A percentile compares a stretch with the other conserved stretches of the same genome.
phyloP scores from a whole-genome alignment of 2,329 filamentous ascomycete species.

The Lasiodiplodia gonubiensis region DNA sequence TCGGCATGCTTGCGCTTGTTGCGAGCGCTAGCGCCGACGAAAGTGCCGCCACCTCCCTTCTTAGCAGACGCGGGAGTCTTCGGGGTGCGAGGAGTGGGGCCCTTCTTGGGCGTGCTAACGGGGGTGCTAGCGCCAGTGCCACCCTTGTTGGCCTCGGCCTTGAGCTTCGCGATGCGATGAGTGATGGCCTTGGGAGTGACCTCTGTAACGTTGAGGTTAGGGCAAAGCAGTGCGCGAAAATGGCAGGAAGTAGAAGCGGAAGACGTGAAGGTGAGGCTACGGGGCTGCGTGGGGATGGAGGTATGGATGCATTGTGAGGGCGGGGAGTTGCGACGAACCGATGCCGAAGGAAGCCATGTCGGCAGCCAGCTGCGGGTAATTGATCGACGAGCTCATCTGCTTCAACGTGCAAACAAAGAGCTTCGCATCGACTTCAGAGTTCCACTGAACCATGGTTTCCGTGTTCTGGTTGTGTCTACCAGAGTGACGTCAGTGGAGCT shows the following conservation, averaged over 20 bases:
- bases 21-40: no score
- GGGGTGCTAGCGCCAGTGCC: neutral
- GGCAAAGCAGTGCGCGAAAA: neutral
- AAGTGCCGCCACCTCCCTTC: neutral
- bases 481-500: no score
- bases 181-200: slow-evolving; percentile 30
- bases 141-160: neutral
- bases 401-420: neutral
- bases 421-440: slow-evolving; percentile 21
- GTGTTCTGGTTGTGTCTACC: neutral
- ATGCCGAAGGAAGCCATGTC: slow-evolving; percentile 29
- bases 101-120: neutral
- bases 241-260: neutral
- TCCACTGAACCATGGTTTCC: slow-evolving; percentile 23
- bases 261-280: neutral
- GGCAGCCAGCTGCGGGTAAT: slow-evolving; percentile 26
- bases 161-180: slow-evolving; percentile 30
- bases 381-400: slow-evolving; percentile 23
- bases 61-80: neutral
- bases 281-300: neutral
- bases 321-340: neutral
- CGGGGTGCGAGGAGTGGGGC: neutral
- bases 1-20: neutral
- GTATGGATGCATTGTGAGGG: neutral
- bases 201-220: slow-evolving; percentile 17